Evolutionary conservation across 345 rosid species (phyloP).

Genomic region (Dipteronia sinensis): DNA sequence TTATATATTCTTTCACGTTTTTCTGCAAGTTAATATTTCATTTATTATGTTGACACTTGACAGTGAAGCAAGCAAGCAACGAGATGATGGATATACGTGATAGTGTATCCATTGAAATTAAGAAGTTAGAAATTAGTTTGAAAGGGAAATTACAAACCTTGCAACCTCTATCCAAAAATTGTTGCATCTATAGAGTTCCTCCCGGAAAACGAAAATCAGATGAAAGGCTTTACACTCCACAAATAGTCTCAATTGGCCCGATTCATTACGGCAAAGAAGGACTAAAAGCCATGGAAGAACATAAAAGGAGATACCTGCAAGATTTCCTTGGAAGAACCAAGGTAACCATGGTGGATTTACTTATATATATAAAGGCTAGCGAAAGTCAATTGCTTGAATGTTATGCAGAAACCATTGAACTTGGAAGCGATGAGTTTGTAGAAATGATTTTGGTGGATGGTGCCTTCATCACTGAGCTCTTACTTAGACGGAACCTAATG

Average conservation of each 20-base stretch:
- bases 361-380: not conserved
- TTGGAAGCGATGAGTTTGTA: constrained; percentile 1
- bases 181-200: constrained; percentile 23
- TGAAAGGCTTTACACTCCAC: not conserved
- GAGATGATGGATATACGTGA: not conserved
- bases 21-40: too few species aligned
- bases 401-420: constrained; percentile 4
- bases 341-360: not conserved
- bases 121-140: not conserved
- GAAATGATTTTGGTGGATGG: constrained; percentile 25
- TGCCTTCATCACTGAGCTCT: constrained; percentile 16
- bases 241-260: constrained; percentile 22
- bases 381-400: constrained; percentile 1
- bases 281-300: constrained; percentile 24
- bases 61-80: not conserved
- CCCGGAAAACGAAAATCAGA: not conserved
- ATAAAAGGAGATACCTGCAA: constrained; percentile 15
- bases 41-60: too few species aligned
- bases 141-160: not conserved
- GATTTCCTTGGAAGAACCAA: constrained; percentile 3
- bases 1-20: too few species aligned
- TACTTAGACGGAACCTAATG: not conserved
- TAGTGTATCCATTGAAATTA: constrained; percentile 4
- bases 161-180: not conserved
- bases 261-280: not conserved